phyloP scores from a whole-genome alignment of 1,284 basidiomycete species.

The Trichosporon sp. region DNA sequence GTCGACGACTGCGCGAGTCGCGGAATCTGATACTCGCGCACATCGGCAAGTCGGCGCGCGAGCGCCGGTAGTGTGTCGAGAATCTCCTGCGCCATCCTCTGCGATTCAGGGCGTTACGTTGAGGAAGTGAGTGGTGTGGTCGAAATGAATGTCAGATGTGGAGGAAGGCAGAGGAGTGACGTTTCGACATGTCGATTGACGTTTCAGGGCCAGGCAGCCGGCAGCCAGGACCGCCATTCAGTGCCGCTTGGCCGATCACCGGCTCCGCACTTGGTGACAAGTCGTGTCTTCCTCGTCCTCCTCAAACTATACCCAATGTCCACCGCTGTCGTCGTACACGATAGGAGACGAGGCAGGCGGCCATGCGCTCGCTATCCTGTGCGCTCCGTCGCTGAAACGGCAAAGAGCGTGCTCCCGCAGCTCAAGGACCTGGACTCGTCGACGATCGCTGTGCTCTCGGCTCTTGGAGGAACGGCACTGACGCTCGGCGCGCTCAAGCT shows the following conservation, averaged over 20 bases:
- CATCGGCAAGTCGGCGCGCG: constrained; percentile 65
- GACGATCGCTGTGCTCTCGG: constrained; percentile 44
- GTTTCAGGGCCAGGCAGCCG: constrained; percentile 4
- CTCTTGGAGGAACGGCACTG: constrained; percentile 50
- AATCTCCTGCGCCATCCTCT: constrained; percentile 13
- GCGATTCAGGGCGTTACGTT: not conserved
- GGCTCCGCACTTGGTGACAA: not conserved
- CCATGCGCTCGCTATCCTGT: not conserved
- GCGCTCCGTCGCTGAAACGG: not conserved
- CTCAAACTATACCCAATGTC: constrained; percentile 1
- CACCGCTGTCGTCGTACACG: constrained; percentile 11
- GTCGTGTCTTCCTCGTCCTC: not conserved
- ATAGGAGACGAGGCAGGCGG: not conserved
- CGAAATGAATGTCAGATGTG: constrained; percentile 9
- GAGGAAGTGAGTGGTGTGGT: not conserved
- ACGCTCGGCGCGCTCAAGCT: constrained; percentile 50
- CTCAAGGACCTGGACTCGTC: constrained; percentile 18
- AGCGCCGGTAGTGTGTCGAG: constrained; percentile 45
- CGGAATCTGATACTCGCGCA: constrained; percentile 72
- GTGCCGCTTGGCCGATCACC: constrained; percentile 10
- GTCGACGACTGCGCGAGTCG: constrained; percentile 65
- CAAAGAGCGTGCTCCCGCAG: not conserved
- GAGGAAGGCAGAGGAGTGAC: constrained; percentile 22
- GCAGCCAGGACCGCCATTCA: not conserved
- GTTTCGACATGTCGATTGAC: constrained; percentile 18